A percentile compares a stretch with the other conserved stretches of the same genome.
phyloP scores from a whole-genome alignment of 2,329 filamentous ascomycete genomes.

The Hypoxylon sp. region DNA sequence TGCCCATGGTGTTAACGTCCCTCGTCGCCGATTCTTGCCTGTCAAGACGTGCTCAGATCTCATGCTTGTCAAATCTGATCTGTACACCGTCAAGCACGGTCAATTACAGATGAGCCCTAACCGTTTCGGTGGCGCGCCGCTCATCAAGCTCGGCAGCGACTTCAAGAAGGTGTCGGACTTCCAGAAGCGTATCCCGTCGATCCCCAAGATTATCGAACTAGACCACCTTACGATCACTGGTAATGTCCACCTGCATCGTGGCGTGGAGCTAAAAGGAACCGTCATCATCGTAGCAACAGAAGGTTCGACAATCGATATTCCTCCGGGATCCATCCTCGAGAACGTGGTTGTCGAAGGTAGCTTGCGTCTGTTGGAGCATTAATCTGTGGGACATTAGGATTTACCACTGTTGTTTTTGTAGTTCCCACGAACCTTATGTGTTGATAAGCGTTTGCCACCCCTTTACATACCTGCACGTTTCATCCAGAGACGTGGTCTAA shows the following conservation, averaged over 20 bases:
- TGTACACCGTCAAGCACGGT: conserved; percentile 98
- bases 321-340: conserved; percentile 95
- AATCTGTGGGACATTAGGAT: conserved; percentile 49
- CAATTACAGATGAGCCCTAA: conserved; percentile 97
- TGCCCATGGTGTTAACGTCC: conserved; percentile 98
- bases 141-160: conserved; percentile 98
- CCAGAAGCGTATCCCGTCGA: conserved; percentile 87
- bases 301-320: conserved; percentile 97
- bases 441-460: conserved; percentile 28
- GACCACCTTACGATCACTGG: conserved; percentile 98
- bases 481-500: conserved; percentile 16
- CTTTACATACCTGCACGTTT: conserved; percentile 15
- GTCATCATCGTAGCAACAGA: conserved; percentile 99
- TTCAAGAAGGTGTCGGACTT: conserved; percentile 99
- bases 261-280: conserved; percentile 96
- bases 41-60: conserved; percentile 99
- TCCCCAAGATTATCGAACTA: conserved; percentile 91
- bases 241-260: conserved; percentile 95
- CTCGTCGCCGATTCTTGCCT: conserved; percentile 96
- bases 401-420: conserved; percentile 9
- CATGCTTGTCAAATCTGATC: conserved; percentile 99
- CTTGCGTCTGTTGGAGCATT: conserved; percentile 80
- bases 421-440: conserved; percentile 13
- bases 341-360: conserved; percentile 99
- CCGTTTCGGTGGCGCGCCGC: conserved; percentile 94